Conservation (phyloP, 2,329 filamentous ascomycete genomes). For the Triangularia verruculosa region DNA sequence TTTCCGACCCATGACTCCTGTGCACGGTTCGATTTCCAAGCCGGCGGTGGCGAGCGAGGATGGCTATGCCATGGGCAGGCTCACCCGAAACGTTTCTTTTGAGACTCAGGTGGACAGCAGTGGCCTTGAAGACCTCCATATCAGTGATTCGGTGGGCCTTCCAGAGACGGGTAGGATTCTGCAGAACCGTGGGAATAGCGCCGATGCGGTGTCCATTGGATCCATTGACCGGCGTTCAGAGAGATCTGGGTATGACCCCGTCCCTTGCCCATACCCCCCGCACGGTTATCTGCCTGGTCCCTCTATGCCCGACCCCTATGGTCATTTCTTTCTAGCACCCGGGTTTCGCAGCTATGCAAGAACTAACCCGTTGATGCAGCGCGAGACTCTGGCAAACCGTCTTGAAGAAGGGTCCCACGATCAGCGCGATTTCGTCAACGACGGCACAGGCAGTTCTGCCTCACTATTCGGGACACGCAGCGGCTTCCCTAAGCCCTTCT, state of each 20-base stretch:
- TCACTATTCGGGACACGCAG: constrained; percentile 51
- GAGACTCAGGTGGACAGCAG: constrained; percentile 27
- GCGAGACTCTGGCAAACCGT: constrained; percentile 49
- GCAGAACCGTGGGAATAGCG: constrained; percentile 20
- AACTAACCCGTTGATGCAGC: constrained; percentile 23
- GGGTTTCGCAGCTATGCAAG: not conserved
- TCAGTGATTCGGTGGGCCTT: constrained; percentile 6
- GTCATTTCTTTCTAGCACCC: not conserved
- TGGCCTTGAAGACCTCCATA: constrained; percentile 9
- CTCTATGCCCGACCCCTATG: no score
- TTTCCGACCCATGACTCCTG: constrained; percentile 25
- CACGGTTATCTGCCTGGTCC: not conserved
- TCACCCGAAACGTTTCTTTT: constrained; percentile 22
- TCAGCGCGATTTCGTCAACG: constrained; percentile 50
- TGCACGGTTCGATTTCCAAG: constrained; percentile 15
- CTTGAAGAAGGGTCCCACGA: constrained; percentile 51
- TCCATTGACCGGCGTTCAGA: constrained; percentile 25
- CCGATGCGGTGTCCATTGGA: constrained; percentile 17
- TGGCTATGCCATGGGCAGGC: constrained; percentile 17
- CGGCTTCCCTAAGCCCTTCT: constrained; percentile 38
- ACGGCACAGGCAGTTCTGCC: constrained; percentile 55
- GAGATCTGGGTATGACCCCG: constrained; percentile 32
- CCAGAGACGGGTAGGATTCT: constrained; percentile 10
- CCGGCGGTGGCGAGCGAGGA: constrained; percentile 19
- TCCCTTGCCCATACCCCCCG: not conserved